phyloP scores from a whole-genome alignment of 1,284 basidiomycete genomes.

The Caloboletus firmus region DNA sequence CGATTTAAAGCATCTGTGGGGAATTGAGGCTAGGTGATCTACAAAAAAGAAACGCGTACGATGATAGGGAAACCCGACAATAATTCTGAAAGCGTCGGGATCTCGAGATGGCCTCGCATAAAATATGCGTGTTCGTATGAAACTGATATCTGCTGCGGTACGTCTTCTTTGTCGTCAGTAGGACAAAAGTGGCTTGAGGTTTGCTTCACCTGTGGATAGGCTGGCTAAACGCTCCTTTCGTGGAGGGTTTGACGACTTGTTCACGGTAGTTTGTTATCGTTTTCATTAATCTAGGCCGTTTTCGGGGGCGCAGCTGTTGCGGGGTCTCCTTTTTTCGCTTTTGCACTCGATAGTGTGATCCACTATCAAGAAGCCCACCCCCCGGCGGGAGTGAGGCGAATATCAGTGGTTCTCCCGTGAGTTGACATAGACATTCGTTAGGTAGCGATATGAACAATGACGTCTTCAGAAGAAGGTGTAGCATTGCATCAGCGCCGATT shows the following conservation, averaged over 20 bases:
- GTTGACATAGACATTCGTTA: constrained; percentile 79
- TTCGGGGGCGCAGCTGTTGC: constrained; percentile 23
- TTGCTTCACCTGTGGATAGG: constrained; percentile 23
- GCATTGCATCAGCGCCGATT: constrained; percentile 68
- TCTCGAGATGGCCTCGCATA: constrained; percentile 61
- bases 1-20: constrained; percentile 62
- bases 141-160: constrained; percentile 52
- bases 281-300: constrained; percentile 23
- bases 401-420: constrained; percentile 69
- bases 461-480: constrained; percentile 71
- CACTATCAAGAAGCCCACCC: constrained; percentile 13
- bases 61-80: constrained; percentile 66
- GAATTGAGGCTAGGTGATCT: constrained; percentile 6
- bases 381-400: constrained; percentile 39
- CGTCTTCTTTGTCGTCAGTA: constrained; percentile 35
- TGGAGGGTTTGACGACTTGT: constrained; percentile 4
- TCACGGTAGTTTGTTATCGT: background rate
- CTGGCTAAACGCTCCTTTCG: constrained; percentile 13
- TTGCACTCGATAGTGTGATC: background rate
- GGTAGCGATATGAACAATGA: constrained; percentile 72
- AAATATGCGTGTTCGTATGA: constrained; percentile 63
- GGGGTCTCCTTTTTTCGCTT: constrained; percentile 30
- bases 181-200: constrained; percentile 14
- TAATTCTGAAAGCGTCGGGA: constrained; percentile 45
- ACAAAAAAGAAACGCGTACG: constrained; percentile 45